Conservation (phyloP, 805 yeast genomes). For the Clavispora asparagi region DNA sequence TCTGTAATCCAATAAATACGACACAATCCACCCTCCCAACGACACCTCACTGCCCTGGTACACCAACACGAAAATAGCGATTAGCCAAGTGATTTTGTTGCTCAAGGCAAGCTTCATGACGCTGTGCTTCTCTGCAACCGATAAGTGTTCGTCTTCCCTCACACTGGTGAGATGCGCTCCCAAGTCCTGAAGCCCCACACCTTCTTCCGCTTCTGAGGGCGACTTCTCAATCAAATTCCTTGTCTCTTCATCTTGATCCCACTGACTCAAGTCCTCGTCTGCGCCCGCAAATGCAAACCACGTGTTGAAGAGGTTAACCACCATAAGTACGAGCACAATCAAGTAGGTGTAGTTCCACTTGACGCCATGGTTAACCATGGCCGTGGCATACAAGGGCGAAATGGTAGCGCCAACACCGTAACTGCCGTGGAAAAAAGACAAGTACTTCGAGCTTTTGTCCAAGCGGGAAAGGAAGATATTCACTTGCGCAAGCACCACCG, state of each 20-base stretch:
- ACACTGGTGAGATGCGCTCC: constrained; percentile 1
- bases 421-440: constrained; percentile 18
- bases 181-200: constrained; percentile 6
- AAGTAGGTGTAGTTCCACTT: constrained; percentile 18
- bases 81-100: constrained; percentile 17
- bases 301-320: constrained; percentile 4
- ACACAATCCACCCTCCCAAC: constrained; percentile 22
- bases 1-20: constrained; percentile 19
- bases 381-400: constrained; percentile 18
- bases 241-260: constrained; percentile 12
- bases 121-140: background rate
- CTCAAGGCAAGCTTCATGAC: constrained; percentile 14
- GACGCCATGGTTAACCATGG: constrained; percentile 12
- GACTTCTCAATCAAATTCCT: constrained; percentile 1
- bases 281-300: constrained; percentile 12
- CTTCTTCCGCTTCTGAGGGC: constrained; percentile 1
- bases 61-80: constrained; percentile 14
- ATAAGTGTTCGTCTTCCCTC: background rate
- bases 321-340: constrained; percentile 13
- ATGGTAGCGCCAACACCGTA: constrained; percentile 24
- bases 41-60: constrained; percentile 21
- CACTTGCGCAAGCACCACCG: constrained; percentile 16
- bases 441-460: constrained; percentile 16
- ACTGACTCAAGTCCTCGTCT: constrained; percentile 13
- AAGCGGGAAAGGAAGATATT: constrained; percentile 19